Evolutionary conservation across 2,329 filamentous ascomycete genomes (phyloP).

Genomic region (Trichoderma koningii): DNA sequence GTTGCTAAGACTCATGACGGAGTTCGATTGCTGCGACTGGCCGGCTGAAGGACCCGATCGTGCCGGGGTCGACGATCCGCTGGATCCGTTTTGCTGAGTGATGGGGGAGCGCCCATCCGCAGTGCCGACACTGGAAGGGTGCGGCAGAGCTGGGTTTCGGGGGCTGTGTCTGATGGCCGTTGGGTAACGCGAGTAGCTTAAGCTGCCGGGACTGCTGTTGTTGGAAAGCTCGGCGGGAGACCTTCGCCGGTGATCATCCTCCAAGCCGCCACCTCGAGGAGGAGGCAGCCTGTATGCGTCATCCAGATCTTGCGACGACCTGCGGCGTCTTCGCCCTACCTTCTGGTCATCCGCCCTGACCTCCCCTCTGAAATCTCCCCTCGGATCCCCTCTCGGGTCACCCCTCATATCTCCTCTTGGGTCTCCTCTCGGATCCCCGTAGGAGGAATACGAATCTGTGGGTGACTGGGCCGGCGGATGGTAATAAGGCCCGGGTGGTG

Average conservation of each 20-base stretch:
- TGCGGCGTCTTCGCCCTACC: constrained; percentile 40
- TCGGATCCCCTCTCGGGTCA: too few species aligned
- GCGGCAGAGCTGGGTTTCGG: constrained; percentile 43
- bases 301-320: constrained; percentile 45
- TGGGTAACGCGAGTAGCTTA: constrained; percentile 44
- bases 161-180: constrained; percentile 42
- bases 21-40: constrained; percentile 34
- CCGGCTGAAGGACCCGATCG: constrained; percentile 34
- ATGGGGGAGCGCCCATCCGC: constrained; percentile 43
- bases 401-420: too few species aligned
- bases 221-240: constrained; percentile 54
- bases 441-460: constrained; percentile 47
- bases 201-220: constrained; percentile 50
- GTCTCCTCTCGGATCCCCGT: constrained; percentile 41
- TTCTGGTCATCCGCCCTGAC: constrained; percentile 39
- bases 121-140: constrained; percentile 35
- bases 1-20: constrained; percentile 57
- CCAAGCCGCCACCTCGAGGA: constrained; percentile 44
- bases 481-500: constrained; percentile 43
- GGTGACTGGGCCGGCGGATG: constrained; percentile 48
- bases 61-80: constrained; percentile 41
- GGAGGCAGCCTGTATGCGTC: constrained; percentile 50
- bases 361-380: constrained; percentile 32
- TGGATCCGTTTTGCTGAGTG: constrained; percentile 40
- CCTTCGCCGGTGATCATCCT: constrained; percentile 54